A percentile compares a stretch with the other conserved stretches of the same genome.
Conservation (phyloP, 352 stramenopile genomes). For the Phytopythium oedochilum region DNA sequence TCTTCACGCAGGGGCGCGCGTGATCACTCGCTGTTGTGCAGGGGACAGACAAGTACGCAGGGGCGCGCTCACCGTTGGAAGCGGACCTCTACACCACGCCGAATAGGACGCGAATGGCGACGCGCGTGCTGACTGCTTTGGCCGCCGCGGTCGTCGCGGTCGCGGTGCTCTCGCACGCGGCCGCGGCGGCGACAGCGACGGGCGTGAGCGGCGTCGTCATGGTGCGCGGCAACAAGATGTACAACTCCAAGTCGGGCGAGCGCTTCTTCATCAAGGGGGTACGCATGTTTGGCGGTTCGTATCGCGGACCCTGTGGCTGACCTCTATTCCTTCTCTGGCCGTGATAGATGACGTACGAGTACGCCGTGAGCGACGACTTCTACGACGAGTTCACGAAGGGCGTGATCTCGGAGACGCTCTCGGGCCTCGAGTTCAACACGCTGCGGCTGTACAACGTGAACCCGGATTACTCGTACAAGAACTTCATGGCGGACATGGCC, state of each 20-base stretch:
- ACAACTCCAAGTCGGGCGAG: slow-evolving; percentile 73
- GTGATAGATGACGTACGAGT: slow-evolving; percentile 85
- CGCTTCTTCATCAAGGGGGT: slow-evolving; percentile 87
- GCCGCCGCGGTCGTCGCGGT: slow-evolving; percentile 4
- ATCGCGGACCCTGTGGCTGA: background rate
- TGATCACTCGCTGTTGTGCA: background rate
- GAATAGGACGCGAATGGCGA: slow-evolving; percentile 13
- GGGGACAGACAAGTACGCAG: background rate
- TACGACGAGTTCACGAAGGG: slow-evolving; percentile 83
- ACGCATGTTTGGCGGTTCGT: slow-evolving; percentile 8
- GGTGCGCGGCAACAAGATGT: slow-evolving; percentile 87
- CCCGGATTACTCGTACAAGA: slow-evolving; percentile 70
- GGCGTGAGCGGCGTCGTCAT: slow-evolving; percentile 49
- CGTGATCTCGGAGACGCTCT: slow-evolving; percentile 56
- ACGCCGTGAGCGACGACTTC: slow-evolving; percentile 82
- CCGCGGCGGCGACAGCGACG: slow-evolving; percentile 3
- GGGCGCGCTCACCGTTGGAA: background rate
- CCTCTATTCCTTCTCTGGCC: background rate
- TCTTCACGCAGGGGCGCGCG: no score
- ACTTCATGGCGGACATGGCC: slow-evolving; percentile 86
- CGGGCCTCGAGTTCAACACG: slow-evolving; percentile 79
- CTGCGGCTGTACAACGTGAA: slow-evolving; percentile 88
- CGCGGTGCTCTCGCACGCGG: slow-evolving; percentile 9
- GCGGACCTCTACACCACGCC: slow-evolving; percentile 1
- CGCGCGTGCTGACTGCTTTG: slow-evolving; percentile 17